Evolutionary conservation across 2,329 filamentous ascomycete genomes (phyloP).

Genomic region (Cladorrhinum sp.): DNA sequence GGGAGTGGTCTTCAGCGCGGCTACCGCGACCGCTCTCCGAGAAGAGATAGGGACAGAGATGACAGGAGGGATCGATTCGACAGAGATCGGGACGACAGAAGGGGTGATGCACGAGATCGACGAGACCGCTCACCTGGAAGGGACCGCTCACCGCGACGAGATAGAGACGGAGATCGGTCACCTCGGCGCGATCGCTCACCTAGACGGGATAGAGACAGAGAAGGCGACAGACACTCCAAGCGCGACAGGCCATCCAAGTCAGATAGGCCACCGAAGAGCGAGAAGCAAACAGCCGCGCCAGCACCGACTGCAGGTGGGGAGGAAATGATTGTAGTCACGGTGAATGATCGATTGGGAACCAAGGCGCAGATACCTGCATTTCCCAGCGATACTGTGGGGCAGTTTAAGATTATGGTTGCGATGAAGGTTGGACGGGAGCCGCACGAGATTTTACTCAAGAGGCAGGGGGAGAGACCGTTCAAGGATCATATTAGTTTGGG

Average conservation of each 20-base stretch:
- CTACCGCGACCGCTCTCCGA: conserved; percentile 31
- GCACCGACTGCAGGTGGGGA: conserved; percentile 42
- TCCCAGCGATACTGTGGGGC: conserved; percentile 75
- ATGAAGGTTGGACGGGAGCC: conserved; percentile 84
- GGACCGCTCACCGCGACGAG: conserved; percentile 29
- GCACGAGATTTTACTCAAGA: conserved; percentile 86
- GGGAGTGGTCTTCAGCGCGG: conserved; percentile 26
- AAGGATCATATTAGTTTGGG: conserved; percentile 85
- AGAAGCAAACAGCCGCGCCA: conserved; percentile 30
- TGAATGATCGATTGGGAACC: conserved; percentile 95
- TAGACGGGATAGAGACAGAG: conserved; percentile 35
- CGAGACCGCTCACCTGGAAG: conserved; percentile 19
- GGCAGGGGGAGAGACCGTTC: conserved; percentile 89
- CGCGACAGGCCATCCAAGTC: conserved; percentile 35
- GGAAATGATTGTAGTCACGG: conserved; percentile 88
- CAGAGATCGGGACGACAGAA: conserved; percentile 18
- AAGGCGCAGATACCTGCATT: conserved; percentile 91
- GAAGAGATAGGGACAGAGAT: conserved; percentile 16
- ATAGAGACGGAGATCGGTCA: conserved; percentile 35
- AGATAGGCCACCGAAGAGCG: conserved; percentile 34
- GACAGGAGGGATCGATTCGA: conserved; percentile 9
- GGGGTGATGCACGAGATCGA: neutral
- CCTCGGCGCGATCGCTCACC: conserved; percentile 29
- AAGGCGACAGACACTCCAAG: conserved; percentile 1
- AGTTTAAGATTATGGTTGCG: conserved; percentile 90